Percentiles rank a stretch among this genome's conserved stretches.
Conservation (phyloP, 2,329 filamentous ascomycete species). For the Alternaria sp. region DNA sequence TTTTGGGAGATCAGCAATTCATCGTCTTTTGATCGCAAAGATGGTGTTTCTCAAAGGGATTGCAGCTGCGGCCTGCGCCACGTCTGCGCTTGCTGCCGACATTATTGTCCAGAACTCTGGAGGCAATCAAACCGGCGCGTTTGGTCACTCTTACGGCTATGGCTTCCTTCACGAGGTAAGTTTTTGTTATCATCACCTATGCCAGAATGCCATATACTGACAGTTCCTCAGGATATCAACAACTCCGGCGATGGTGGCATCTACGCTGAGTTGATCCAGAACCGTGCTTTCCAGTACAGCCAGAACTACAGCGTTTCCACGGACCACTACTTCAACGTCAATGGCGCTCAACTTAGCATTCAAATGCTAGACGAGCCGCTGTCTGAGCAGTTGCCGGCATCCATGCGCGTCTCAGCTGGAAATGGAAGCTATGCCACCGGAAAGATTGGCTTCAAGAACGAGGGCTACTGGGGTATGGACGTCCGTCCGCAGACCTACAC, state of each 20-base stretch:
- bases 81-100: constrained; percentile 32
- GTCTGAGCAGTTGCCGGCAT: constrained; percentile 54
- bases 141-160: constrained; percentile 38
- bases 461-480: constrained; percentile 61
- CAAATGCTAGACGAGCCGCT: constrained; percentile 51
- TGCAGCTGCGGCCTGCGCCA: constrained; percentile 29
- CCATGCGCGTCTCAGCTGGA: constrained; percentile 50
- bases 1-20: constrained; percentile 5
- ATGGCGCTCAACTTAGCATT: constrained; percentile 45
- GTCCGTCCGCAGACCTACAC: constrained; percentile 57
- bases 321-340: constrained; percentile 42
- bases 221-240: constrained; percentile 56
- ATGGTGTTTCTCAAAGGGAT: constrained; percentile 31
- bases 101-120: constrained; percentile 35
- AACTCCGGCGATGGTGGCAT: constrained; percentile 75
- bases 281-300: constrained; percentile 70
- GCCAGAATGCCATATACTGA: not conserved
- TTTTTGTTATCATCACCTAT: not conserved
- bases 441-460: constrained; percentile 56
- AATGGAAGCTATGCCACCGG: constrained; percentile 46
- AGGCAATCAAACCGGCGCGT: constrained; percentile 38
- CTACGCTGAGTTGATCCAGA: constrained; percentile 73
- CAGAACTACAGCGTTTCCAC: constrained; percentile 30
- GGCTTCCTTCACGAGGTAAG: constrained; percentile 41
- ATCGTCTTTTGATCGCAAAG: constrained; percentile 18